Evolutionary conservation across 2,329 filamentous ascomycete genomes (phyloP).

Genomic region (Apiospora hydei): DNA sequence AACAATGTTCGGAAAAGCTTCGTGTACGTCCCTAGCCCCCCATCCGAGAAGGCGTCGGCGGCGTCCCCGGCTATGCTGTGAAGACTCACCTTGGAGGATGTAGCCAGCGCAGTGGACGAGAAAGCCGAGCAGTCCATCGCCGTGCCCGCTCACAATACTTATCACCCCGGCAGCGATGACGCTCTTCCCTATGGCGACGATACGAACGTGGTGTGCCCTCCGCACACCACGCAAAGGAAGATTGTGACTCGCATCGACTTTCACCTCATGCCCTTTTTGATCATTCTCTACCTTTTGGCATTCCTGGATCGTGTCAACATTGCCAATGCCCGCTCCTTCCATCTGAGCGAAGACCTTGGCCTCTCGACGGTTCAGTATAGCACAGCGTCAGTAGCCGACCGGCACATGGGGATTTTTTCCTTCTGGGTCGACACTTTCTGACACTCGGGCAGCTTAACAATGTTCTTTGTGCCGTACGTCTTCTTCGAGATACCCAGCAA

Average conservation of each 20-base stretch:
- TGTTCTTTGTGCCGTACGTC: slow-evolving; percentile 84
- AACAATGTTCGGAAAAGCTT: slow-evolving; percentile 25
- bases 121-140: slow-evolving; percentile 35
- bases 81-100: background rate
- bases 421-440: slow-evolving; percentile 26
- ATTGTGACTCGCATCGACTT: slow-evolving; percentile 76
- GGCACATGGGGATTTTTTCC: background rate
- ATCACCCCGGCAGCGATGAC: slow-evolving; percentile 38
- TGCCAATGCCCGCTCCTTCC: slow-evolving; percentile 76
- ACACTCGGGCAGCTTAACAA: slow-evolving; percentile 61
- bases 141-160: slow-evolving; percentile 36
- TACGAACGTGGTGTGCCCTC: slow-evolving; percentile 49
- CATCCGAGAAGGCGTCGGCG: background rate
- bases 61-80: background rate
- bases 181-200: slow-evolving; percentile 20
- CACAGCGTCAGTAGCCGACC: slow-evolving; percentile 51
- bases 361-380: slow-evolving; percentile 72
- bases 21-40: slow-evolving; percentile 18
- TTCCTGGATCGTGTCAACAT: slow-evolving; percentile 74
- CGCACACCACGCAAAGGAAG: slow-evolving; percentile 67
- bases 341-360: slow-evolving; percentile 67
- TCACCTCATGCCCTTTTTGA: slow-evolving; percentile 75
- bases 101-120: slow-evolving; percentile 34
- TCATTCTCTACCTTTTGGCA: slow-evolving; percentile 59
- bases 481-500: slow-evolving; percentile 77